Base-by-base conservation (phyloP, 2,329 filamentous ascomycete species). In the Cladosporium phlei region DNA sequence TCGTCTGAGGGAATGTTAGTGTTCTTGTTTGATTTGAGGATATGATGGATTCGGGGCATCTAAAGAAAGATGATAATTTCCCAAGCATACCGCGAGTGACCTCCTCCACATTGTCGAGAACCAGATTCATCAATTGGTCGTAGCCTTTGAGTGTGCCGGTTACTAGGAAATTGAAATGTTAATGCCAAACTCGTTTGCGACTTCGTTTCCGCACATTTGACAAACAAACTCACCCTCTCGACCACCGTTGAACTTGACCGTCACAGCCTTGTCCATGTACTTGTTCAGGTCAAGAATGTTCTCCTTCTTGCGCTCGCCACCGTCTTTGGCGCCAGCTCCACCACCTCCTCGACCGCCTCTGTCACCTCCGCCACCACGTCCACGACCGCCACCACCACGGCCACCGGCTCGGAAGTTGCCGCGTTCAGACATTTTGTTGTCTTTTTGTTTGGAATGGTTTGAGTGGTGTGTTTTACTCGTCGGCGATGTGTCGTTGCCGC, bases 61-160 rank as follows among this genome's bases (percentile, higher is more conserved):
- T n/a, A n/a, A 10, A 20, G 4, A 5, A 42, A 3, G 27, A 60
- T n/a, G n/a, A n/a, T n/a, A n/a, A n/a, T n/a, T n/a, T n/a, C n/a
- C n/a, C n/a, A n/a, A n/a, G n/a, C 76, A 52, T 71, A 95, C 91
- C 91, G 74, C 85, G 79, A 69, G 96, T 82, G 38, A 85, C 78
- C 67, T 98, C 93, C 66, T 93, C 83, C 43, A 95, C 91, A 58
- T 97, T 87, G 62, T 97, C 93, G 47, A 98, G 75, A 20, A 98
- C 93, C 52, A 98, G 76, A 66, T 98, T 98, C 90, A 97, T 97
- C 51, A 98, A 77, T 59, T 93, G 90, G 66, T 98, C 93, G 67
- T 90, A 97, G 52, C 93, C 93, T 69, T 97, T 97, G 32, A 98
- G 75, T 1, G 82, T 88, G 43, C 93, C 93, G 40, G 82, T 84